Evolutionary conservation across 2,329 filamentous ascomycete species (phyloP).

Genomic region (Aspergillus niger): DNA sequence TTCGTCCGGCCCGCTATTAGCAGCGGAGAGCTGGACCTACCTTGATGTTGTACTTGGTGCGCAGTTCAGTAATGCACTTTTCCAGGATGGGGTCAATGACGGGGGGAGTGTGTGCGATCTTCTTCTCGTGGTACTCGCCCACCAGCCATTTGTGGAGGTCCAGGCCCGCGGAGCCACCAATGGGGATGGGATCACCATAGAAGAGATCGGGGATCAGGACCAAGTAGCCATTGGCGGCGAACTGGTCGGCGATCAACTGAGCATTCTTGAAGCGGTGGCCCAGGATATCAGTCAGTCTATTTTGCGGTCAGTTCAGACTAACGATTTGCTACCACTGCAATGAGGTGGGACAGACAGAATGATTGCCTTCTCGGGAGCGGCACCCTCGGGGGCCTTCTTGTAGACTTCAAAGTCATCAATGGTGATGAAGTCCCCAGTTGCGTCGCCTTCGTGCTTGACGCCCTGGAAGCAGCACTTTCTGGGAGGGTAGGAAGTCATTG

Average conservation of each 20-base stretch:
- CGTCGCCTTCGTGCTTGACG: constrained; percentile 8
- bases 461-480: constrained; percentile 4
- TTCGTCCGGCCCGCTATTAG: background rate
- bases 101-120: constrained; percentile 40
- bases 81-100: constrained; percentile 54
- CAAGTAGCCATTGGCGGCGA: constrained; percentile 68
- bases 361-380: background rate
- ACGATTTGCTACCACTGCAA: background rate
- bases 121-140: constrained; percentile 32
- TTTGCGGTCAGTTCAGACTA: background rate
- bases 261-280: constrained; percentile 50
- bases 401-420: constrained; percentile 8
- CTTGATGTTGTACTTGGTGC: constrained; percentile 19
- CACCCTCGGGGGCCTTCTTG: background rate
- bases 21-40: background rate
- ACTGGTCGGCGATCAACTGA: constrained; percentile 68
- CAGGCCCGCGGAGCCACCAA: constrained; percentile 55
- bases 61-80: constrained; percentile 36
- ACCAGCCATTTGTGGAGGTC: constrained; percentile 52
- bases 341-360: background rate
- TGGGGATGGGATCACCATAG: constrained; percentile 60
- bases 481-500: background rate
- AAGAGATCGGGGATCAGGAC: constrained; percentile 68
- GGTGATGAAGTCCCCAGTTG: constrained; percentile 1
- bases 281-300: constrained; percentile 6